Evolutionary conservation across 768 basidiomycete genomes (phyloP).

Genomic region (Tulasnella sp.): DNA sequence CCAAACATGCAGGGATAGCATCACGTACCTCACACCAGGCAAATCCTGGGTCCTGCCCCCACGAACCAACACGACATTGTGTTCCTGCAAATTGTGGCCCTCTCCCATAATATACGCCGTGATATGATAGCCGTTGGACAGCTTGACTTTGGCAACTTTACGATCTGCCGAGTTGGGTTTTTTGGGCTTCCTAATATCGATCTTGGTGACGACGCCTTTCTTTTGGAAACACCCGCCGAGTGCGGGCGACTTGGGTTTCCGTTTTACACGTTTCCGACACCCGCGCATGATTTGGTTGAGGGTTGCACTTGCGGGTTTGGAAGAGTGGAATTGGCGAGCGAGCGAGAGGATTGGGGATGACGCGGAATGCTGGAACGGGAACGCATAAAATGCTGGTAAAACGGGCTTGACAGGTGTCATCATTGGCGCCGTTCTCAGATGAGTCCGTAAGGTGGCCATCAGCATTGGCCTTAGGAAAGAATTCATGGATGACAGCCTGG

Average conservation of each 20-base stretch:
- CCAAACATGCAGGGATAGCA: background rate
- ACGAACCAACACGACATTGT: slow-evolving; percentile 87
- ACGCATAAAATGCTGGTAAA: no score
- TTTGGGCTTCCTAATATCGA: slow-evolving; percentile 77
- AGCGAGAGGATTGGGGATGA: background rate
- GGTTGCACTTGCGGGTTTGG: slow-evolving; percentile 35
- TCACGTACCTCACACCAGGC: slow-evolving; percentile 79
- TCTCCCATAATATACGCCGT: slow-evolving; percentile 96
- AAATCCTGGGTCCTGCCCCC: slow-evolving; percentile 96
- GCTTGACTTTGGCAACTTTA: slow-evolving; percentile 88
- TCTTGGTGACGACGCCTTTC: slow-evolving; percentile 80
- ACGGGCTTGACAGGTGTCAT: no score
- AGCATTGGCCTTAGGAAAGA: background rate
- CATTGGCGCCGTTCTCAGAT: background rate
- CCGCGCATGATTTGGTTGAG: slow-evolving; percentile 81
- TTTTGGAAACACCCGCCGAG: slow-evolving; percentile 69
- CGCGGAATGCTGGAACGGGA: background rate
- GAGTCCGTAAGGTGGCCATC: background rate
- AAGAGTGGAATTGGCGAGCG: slow-evolving; percentile 19
- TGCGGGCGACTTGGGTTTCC: slow-evolving; percentile 61
- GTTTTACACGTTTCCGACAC: slow-evolving; percentile 37
- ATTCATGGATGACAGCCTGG: slow-evolving; percentile 2
- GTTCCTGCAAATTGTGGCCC: slow-evolving; percentile 96
- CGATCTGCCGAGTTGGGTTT: slow-evolving; percentile 99
- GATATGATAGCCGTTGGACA: slow-evolving; percentile 75